Conservation (phyloP, 352 stramenopile species). For the Globisporangium megalacanthum region DNA sequence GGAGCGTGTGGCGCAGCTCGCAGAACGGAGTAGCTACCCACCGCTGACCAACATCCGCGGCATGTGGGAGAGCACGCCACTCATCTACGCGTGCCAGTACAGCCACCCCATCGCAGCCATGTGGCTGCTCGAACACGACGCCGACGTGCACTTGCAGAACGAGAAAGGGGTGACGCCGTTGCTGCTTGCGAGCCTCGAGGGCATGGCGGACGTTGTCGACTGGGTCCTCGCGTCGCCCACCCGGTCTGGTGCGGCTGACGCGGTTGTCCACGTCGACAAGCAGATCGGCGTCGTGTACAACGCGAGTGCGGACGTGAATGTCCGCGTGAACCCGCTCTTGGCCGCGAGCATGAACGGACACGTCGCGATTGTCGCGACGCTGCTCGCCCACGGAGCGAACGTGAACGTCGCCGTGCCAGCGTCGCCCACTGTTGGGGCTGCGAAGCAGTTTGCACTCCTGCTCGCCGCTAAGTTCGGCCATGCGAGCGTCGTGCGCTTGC, state of each 20-base stretch:
- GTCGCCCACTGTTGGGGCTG: conserved; percentile 6
- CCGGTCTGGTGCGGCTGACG: not conserved
- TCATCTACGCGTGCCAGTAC: conserved; percentile 76
- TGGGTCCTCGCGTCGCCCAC: conserved; percentile 24
- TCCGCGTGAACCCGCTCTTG: conserved; percentile 47
- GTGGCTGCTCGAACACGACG: conserved; percentile 47
- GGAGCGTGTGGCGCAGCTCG: conserved; percentile 12
- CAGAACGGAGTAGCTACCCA: conserved; percentile 2
- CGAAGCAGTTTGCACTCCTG: conserved; percentile 66
- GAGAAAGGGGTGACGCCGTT: conserved; percentile 69
- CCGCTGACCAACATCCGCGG: conserved; percentile 54
- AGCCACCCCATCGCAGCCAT: conserved; percentile 41
- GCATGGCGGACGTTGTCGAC: conserved; percentile 39
- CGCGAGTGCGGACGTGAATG: conserved; percentile 48
- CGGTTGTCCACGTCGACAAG: conserved; percentile 22
- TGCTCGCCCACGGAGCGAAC: conserved; percentile 31
- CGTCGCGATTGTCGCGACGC: conserved; percentile 33
- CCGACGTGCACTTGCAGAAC: conserved; percentile 40
- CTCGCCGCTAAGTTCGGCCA: conserved; percentile 91
- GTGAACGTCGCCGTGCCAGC: conserved; percentile 18
- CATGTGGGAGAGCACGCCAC: conserved; percentile 82
- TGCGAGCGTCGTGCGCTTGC: conserved; percentile 61
- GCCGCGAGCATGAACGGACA: conserved; percentile 76
- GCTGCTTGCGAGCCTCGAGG: conserved; percentile 66
- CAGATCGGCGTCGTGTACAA: conserved; percentile 78